Evolutionary conservation across 2,329 filamentous ascomycete genomes (phyloP).

Genomic region (Monosporascus sp.): DNA sequence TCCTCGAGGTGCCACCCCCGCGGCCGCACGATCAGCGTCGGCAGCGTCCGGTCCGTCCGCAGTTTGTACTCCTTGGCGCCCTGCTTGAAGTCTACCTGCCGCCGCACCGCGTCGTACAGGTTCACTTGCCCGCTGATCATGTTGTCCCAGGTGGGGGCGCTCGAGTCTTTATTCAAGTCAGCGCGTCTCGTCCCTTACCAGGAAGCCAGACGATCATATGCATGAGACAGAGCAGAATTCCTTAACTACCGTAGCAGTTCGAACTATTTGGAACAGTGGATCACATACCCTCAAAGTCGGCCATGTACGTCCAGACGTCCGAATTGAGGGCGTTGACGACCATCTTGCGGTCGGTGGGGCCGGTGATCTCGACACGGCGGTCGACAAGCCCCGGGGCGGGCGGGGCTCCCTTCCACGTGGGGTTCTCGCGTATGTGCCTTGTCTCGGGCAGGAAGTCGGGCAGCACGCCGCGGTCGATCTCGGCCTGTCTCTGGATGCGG

Average conservation of each 20-base stretch:
- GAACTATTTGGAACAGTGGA: background rate
- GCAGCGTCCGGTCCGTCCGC: constrained; percentile 76
- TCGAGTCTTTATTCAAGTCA: constrained; percentile 62
- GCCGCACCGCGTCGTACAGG: constrained; percentile 91
- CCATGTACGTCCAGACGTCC: constrained; percentile 98
- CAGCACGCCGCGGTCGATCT: constrained; percentile 83
- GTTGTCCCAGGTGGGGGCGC: constrained; percentile 95
- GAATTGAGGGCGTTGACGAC: constrained; percentile 95
- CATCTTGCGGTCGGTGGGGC: constrained; percentile 97
- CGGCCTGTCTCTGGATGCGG: constrained; percentile 78
- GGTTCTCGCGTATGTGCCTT: constrained; percentile 87
- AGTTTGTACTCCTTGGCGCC: constrained; percentile 97
- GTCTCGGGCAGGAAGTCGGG: constrained; percentile 97
- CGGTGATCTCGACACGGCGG: constrained; percentile 93
- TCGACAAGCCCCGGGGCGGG: constrained; percentile 91
- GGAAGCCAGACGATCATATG: too few relatives aligned
- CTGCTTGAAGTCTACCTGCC: constrained; percentile 93
- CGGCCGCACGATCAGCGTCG: constrained; percentile 89
- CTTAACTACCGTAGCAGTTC: too few relatives aligned
- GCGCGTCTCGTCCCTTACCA: background rate
- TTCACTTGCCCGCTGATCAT: constrained; percentile 99
- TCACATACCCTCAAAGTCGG: constrained; percentile 85
- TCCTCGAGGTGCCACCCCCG: constrained; percentile 98
- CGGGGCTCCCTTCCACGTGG: constrained; percentile 86
- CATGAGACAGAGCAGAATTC: too few relatives aligned